Conservation (phyloP, 805 yeast genomes). For the Ogataea wickerhamii region DNA sequence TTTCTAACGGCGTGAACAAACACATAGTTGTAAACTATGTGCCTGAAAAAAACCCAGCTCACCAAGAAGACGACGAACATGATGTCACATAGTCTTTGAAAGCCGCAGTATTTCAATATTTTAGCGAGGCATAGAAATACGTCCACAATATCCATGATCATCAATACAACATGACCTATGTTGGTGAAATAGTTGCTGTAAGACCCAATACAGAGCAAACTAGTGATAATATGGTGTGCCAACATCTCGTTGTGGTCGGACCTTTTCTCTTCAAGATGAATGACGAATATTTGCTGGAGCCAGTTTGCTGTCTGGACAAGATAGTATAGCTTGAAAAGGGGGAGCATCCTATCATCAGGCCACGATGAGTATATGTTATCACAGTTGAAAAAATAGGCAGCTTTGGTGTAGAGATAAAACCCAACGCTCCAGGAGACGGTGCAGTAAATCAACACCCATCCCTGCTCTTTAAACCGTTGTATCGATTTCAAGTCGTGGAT, state of each 20-base stretch:
- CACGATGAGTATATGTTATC: constrained; percentile 61
- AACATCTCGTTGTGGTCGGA: constrained; percentile 87
- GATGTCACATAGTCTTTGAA: constrained; percentile 55
- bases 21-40: constrained; percentile 66
- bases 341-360: constrained; percentile 65
- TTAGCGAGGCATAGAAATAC: constrained; percentile 69
- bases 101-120: constrained; percentile 70
- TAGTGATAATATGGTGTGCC: constrained; percentile 81
- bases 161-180: constrained; percentile 73
- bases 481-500: constrained; percentile 49
- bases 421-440: constrained; percentile 54
- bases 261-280: constrained; percentile 73
- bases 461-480: constrained; percentile 80
- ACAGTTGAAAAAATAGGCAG: constrained; percentile 57
- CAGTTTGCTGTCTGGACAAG: constrained; percentile 70
- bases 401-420: constrained; percentile 48
- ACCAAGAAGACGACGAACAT: constrained; percentile 65
- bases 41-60: constrained; percentile 70
- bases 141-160: constrained; percentile 83
- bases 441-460: constrained; percentile 71
- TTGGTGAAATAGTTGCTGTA: constrained; percentile 69
- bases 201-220: constrained; percentile 62
- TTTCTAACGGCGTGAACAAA: constrained; percentile 54
- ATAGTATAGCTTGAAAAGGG: constrained; percentile 62
- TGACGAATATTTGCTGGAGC: constrained; percentile 74